Evolutionary conservation across 495 filamentous ascomycete genomes (phyloP).

Genomic region (Staphylotrichum tortipilum): DNA sequence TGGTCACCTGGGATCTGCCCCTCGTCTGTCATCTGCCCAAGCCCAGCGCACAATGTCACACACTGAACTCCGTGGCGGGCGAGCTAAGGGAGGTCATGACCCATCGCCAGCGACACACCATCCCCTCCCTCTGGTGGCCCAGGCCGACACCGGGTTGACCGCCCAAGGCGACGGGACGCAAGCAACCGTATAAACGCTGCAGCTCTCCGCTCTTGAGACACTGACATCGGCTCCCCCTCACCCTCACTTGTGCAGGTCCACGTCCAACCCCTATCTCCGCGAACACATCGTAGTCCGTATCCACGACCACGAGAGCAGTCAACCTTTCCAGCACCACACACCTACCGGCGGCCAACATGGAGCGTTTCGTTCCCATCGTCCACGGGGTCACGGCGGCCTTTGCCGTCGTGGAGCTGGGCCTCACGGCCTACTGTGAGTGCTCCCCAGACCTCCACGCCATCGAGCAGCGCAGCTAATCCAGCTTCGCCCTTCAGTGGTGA

Average conservation of each 20-base stretch:
- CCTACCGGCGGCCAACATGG: background rate
- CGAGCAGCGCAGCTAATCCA: background rate
- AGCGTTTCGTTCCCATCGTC: slow-evolving; percentile 48
- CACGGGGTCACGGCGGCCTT: slow-evolving; percentile 58
- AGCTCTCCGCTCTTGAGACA: no score
- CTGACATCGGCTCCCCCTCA: no score
- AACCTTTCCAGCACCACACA: background rate
- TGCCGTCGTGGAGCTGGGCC: slow-evolving; percentile 59
- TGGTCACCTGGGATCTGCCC: background rate
- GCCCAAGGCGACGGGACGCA: background rate
- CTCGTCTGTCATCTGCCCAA: background rate
- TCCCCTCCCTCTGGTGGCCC: background rate
- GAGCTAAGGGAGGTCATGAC: no score
- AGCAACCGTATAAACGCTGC: slow-evolving; percentile 2
- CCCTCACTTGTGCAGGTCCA: no score
- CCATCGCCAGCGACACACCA: slow-evolving; percentile 6
- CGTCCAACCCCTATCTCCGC: no score
- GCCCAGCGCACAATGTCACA: no score
- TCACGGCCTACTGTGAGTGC: slow-evolving; percentile 61
- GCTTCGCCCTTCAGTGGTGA: slow-evolving; percentile 23
- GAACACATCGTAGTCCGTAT: no score
- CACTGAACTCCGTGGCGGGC: no score
- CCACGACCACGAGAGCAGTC: no score
- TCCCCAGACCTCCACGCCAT: slow-evolving; percentile 8
- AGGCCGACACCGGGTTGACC: background rate